Evolutionary conservation across 345 rosid species (phyloP).

Genomic region (Eucalyptus regnans): DNA sequence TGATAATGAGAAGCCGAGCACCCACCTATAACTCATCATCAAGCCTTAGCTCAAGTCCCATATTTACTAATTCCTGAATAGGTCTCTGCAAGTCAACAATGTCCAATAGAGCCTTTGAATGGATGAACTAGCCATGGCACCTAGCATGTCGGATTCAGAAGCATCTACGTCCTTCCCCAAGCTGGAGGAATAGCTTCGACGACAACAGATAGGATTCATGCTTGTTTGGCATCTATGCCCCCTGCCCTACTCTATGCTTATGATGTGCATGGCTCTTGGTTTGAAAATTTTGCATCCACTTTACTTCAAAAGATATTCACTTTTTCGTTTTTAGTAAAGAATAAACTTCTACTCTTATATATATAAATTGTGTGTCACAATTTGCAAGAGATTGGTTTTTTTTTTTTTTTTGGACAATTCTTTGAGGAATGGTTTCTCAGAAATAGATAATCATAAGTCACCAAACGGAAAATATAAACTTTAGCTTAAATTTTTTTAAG

Average conservation of each 20-base stretch:
- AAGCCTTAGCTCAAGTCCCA: not conserved
- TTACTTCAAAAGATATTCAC: not conserved
- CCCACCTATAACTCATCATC: not conserved
- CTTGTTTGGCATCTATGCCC: not conserved
- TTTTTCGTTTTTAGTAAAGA: not conserved
- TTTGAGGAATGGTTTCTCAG: not conserved
- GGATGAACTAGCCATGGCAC: not conserved
- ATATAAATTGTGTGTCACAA: not conserved
- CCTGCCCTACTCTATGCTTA: not conserved
- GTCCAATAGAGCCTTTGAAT: not conserved
- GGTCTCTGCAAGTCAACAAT: not conserved
- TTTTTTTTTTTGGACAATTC: not conserved
- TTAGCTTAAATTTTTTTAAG: not conserved
- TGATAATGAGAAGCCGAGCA: not conserved
- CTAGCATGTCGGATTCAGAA: not conserved
- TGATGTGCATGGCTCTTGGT: not conserved
- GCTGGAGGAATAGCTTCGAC: not conserved
- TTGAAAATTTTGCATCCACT: not conserved
- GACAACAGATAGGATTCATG: not conserved
- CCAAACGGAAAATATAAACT: not conserved
- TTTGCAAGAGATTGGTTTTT: not conserved
- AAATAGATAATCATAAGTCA: not conserved
- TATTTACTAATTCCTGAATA: no score
- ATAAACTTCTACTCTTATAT: not conserved
- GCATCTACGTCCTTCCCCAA: not conserved